Base-by-base conservation (phyloP, 192 early-diverging fungal genomes). In the Backusella parvicylindrica region DNA sequence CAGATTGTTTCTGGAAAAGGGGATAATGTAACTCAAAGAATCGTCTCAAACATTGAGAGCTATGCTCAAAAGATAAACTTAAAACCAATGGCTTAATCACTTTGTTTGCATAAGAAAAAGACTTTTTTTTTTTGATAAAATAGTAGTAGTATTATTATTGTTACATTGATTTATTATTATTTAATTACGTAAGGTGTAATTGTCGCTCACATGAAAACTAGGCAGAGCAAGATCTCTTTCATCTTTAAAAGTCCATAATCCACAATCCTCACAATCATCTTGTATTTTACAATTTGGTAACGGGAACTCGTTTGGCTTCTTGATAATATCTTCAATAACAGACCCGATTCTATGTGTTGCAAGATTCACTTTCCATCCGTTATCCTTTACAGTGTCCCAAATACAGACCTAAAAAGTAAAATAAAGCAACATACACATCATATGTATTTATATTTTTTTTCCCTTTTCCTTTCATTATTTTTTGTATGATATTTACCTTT, bases 321-420 rank as follows among this genome's bases (percentile, higher is more conserved):
- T 80, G 35, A 95, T 67, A 23, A 91, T 87, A 31, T 84, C 82
- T 28, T 94, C 89, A 70, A 98, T 92, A 18, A 95, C 89, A 37
- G 90, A 89, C 31, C 86, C 86, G 32, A 97, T 92, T 16, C 92
- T 84, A 82, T 98, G 97, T 35, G 91, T 87, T 53, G 90, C 86
- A 38, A 97, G 89, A 73, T 93, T 91, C 15, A 89, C 77, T 66
- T 87, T 85, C 92, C 89, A 92, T 43, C 83, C 84, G 30, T 88
- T 82, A 40, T 85, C 81, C n/a, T 77, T 76, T 13, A 93, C 90
- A 2, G 89, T 86, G 73, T 95, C 93, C 75, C 89, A 93, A 0
- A 91, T 74, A 76, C 91, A 86, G 63, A 80, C 77, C 60, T 80
- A 36, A n/a, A n/a, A n/a, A n/a, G n/a, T n/a, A n/a, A n/a, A n/a